Conservation (phyloP, 2,329 filamentous ascomycete genomes). For the Alternaria postmessia region DNA sequence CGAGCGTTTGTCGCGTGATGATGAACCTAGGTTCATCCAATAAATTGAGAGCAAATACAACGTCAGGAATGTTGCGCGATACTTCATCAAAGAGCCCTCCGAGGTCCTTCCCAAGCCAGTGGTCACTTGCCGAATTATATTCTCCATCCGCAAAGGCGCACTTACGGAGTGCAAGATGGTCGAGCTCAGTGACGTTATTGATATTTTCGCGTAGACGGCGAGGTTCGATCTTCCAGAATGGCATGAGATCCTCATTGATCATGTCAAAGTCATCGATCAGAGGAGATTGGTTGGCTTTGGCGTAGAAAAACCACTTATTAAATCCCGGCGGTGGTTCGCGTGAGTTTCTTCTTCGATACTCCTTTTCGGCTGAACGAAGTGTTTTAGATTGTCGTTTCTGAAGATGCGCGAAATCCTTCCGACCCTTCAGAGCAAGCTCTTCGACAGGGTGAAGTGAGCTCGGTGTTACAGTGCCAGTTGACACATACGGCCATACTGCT, state of each 20-base stretch:
- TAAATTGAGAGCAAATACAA: constrained; percentile 17
- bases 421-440: not conserved
- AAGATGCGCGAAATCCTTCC: constrained; percentile 34
- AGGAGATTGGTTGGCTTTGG: constrained; percentile 50
- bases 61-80: constrained; percentile 10
- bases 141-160: constrained; percentile 9
- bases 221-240: constrained; percentile 49
- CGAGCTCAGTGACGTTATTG: constrained; percentile 5
- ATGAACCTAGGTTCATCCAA: constrained; percentile 19
- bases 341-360: constrained; percentile 57
- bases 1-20: constrained; percentile 10
- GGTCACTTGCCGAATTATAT: not conserved
- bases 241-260: constrained; percentile 53
- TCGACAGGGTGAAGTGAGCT: constrained; percentile 3
- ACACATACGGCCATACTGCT: too few relatives aligned
- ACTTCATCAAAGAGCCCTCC: constrained; percentile 8
- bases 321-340: constrained; percentile 59
- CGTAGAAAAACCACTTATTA: constrained; percentile 57
- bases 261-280: constrained; percentile 63
- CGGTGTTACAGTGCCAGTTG: not conserved
- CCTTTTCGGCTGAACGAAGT: constrained; percentile 28
- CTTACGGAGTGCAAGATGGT: constrained; percentile 15
- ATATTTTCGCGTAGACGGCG: constrained; percentile 8
- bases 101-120: constrained; percentile 5
- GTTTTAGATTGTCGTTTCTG: constrained; percentile 50